A percentile compares a stretch with the other conserved stretches of the same genome.
phyloP scores from a whole-genome alignment of 2,329 filamentous ascomycete genomes.

The Mollisia scopiformis region DNA sequence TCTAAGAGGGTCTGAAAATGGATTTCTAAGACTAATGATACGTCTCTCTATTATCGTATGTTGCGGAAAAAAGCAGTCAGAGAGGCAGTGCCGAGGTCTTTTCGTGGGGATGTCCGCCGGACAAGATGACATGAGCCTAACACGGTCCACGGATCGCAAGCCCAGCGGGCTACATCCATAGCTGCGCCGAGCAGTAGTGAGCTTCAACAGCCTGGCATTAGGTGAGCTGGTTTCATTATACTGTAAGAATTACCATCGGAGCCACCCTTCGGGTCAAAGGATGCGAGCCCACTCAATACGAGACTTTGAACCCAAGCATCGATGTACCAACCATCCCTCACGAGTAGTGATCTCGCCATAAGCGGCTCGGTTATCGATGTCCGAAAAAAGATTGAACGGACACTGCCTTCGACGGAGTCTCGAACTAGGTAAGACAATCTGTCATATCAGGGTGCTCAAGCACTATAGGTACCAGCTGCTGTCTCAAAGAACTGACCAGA shows the following conservation, averaged over 20 bases:
- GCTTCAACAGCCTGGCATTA: neutral
- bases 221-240: neutral
- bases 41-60: neutral
- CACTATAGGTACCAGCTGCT: constrained; percentile 4
- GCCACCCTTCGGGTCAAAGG: neutral
- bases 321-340: neutral
- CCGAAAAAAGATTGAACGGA: neutral
- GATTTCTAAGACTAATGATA: neutral
- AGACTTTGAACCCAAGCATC: neutral
- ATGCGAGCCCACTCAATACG: neutral
- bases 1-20: neutral
- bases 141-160: neutral
- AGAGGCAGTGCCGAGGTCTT: constrained; percentile 1
- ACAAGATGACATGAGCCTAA: constrained; percentile 10
- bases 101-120: constrained; percentile 23
- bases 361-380: constrained; percentile 1
- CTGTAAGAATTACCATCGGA: neutral
- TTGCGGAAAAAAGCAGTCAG: neutral
- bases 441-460: neutral
- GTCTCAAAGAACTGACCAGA: neutral
- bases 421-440: neutral
- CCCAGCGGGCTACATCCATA: neutral
- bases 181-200: neutral
- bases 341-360: neutral
- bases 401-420: neutral